Percentiles rank a stretch among this genome's conserved stretches.
phyloP scores from a whole-genome alignment of 1,139 yeast species.

The Yamadazyma blattariae region DNA sequence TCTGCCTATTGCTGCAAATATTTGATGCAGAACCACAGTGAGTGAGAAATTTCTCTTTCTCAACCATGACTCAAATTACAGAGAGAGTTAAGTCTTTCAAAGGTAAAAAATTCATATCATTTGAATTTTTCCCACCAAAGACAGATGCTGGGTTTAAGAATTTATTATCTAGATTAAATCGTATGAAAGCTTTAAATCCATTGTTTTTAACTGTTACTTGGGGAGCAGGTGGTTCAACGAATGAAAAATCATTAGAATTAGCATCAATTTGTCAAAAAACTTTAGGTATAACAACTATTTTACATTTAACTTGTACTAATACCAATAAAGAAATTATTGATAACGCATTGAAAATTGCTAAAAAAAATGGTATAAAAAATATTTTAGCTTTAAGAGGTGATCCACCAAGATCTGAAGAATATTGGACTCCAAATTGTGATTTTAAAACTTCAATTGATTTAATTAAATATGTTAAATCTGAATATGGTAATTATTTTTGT shows the following conservation, averaged over 20 bases:
- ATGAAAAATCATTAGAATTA: slow-evolving; percentile 78
- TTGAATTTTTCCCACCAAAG: slow-evolving; percentile 97
- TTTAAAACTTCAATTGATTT: slow-evolving; percentile 80
- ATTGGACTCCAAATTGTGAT: slow-evolving; percentile 55
- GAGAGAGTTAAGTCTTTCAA: slow-evolving; percentile 53
- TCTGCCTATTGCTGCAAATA: no score
- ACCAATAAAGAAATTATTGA: slow-evolving; percentile 78
- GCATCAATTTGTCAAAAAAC: slow-evolving; percentile 77
- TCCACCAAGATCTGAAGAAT: slow-evolving; percentile 84
- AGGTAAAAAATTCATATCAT: slow-evolving; percentile 68
- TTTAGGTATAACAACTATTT: slow-evolving; percentile 79
- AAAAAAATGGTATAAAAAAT: slow-evolving; percentile 72
- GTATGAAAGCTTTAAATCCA: slow-evolving; percentile 89
- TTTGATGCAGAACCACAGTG: no score
- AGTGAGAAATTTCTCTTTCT: background rate
- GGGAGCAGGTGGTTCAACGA: slow-evolving; percentile 98
- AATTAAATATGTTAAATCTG: slow-evolving; percentile 66
- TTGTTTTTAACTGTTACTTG: slow-evolving; percentile 90
- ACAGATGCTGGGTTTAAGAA: slow-evolving; percentile 86
- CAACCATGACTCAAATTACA: slow-evolving; percentile 22
- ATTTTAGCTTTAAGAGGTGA: slow-evolving; percentile 94
- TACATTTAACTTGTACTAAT: slow-evolving; percentile 95
- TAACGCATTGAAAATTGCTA: slow-evolving; percentile 72
- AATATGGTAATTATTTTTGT: slow-evolving; percentile 75
- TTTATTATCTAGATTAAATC: slow-evolving; percentile 76